Evolutionary conservation across 2,329 filamentous ascomycete genomes (phyloP), one percentile per base, ranked within the genome.

Genomic region (Setomelanomma holmii): DNA sequence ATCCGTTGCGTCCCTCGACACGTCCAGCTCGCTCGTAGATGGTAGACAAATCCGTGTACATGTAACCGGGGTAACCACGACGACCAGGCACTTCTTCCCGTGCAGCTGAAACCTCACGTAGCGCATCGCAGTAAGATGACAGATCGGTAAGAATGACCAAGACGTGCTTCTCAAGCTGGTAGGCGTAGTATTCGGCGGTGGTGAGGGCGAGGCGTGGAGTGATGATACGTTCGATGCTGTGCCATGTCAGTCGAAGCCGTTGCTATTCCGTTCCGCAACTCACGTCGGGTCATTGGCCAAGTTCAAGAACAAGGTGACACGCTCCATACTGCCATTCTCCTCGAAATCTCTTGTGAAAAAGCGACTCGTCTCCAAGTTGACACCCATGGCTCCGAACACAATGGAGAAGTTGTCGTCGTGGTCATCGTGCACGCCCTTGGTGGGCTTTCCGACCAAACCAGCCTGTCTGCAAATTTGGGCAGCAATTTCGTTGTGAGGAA

Each of bases 361-460:
- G 68, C 95, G 90, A 69, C 90, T 91, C 24, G 95, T 99, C 77
- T 99, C 95, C 88, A 99, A 87, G 82, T 99, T 99, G 68, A 99
- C 95, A 92, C 95, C 95, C 95, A 99, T 99, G 73, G 95, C 95
- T 74, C 91, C 96, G 75, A 99, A 99, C 51, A 99, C 95, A 71
- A 99, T 99, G 55, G 93, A 97, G 85, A 99, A 99, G 83, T 99
- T 99, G 73, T 99, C 95, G 72, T 97, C 92, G 78, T 99, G 95
- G 50, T 88, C 93, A 72, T 99, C 96, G 73, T 99, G 95, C 21
- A 95, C 88, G 62, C 89, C 93, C 86, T 99, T 99, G 76, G 91
- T 96, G 30, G 92, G 92, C 84, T 82, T 91, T 67, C 92, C 87
- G 61, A 98, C 96, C 75, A 99, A 81, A 78, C 93, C 87, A 67